Evolutionary conservation across 2,329 filamentous ascomycete genomes (phyloP), one percentile per base, ranked within the genome.

Genomic region (Claviceps humidiphila): DNA sequence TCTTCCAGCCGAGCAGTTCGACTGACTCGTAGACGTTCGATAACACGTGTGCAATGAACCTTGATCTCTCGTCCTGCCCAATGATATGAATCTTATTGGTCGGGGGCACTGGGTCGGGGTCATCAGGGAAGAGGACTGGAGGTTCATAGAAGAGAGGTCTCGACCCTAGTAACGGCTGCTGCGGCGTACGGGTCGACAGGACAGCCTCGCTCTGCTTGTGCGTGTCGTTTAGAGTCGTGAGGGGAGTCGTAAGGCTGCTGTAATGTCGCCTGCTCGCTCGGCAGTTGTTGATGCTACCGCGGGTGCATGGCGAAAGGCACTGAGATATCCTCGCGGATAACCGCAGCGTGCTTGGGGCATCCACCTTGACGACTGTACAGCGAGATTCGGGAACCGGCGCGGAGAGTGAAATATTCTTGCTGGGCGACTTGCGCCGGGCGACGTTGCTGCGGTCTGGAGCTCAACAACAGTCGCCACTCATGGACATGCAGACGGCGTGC

Each of bases 281-380:
- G 67, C 66, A 64, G 56, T 58, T 62, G 17, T 52, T 56, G 41
- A 57, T 52, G 63, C 65, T 71, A 74, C 67, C 63, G 67, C 51
- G 65, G 45, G 58, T 61, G 59, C 74, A 76, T 74, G 49, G 53
- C 53, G 62, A 55, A 45, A 57, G 56, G 61, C 53, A 65, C 55
- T 61, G 60, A 51, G 65, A 60, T 70, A 71, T 70, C 63, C 68
- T 67, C 64, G 70, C 68, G 63, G 66, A 64, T 60, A 69, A 64
- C 68, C 73, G 71, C 65, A 66, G 64, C 59, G 68, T 65, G 58
- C 67, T 67, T 53, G 64, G 53, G 55, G 58, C 58, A 58, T 67
- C 67, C 67, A 69, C 59, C 55, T 64, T 67, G 61, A 56, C 55
- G 60, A 54, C 46, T 56, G 56, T 57, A 8, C 46, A 49, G 51